Evolutionary conservation across 148 eudicot species (phyloP).

Genomic region (Persicaria tinctoria): DNA sequence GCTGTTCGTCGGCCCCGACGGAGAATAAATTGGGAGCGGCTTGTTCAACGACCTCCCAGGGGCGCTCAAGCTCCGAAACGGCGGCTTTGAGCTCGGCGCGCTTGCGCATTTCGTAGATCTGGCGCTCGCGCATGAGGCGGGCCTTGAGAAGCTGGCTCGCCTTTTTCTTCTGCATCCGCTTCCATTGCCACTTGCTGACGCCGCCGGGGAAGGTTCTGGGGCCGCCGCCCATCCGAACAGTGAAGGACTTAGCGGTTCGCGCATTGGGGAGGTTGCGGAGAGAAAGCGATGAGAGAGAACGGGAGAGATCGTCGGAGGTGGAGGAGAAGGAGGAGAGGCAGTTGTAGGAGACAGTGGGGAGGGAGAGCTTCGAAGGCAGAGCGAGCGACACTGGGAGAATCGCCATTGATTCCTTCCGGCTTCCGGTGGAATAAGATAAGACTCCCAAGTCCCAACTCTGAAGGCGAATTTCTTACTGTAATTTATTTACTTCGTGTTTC

Average conservation of each 20-base stretch:
- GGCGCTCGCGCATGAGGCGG: conserved; percentile 66
- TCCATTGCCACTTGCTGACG: conserved; percentile 95
- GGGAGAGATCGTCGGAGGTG: neutral
- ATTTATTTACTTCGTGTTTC: too few species aligned
- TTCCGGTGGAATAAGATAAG: too few species aligned
- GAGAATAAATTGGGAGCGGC: conserved; percentile 59
- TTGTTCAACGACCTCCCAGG: conserved; percentile 63
- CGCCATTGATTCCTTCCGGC: too few species aligned
- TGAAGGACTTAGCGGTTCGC: conserved; percentile 20
- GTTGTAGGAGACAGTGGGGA: neutral
- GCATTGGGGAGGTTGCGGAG: conserved; percentile 20
- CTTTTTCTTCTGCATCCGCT: conserved; percentile 75
- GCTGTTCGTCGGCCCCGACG: conserved; percentile 67
- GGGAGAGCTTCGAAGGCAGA: too few species aligned
- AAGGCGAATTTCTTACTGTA: too few species aligned
- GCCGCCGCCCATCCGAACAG: conserved; percentile 82
- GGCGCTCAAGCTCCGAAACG: conserved; percentile 72
- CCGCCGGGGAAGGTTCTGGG: conserved; percentile 90
- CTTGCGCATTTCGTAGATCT: conserved; percentile 86
- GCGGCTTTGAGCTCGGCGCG: conserved; percentile 87
- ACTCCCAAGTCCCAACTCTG: too few species aligned
- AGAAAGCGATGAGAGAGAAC: conserved; percentile 22
- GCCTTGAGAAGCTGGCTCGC: conserved; percentile 75
- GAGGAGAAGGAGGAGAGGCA: neutral
- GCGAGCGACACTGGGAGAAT: too few species aligned